Conservation (phyloP, 345 rosid genomes). For the Hypericum perforatum region DNA sequence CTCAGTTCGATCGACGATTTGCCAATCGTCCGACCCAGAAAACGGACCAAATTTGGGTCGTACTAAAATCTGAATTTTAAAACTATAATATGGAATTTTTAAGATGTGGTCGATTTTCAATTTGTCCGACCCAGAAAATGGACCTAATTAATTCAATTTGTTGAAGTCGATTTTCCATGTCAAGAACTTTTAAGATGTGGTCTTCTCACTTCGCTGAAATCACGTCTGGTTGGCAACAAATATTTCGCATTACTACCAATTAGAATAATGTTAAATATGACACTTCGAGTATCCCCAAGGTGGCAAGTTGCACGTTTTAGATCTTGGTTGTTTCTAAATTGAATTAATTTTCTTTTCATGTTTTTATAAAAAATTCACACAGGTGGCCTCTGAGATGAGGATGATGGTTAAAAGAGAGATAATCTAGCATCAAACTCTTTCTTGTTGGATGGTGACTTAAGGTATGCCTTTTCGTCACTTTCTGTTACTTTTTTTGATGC, state of each 20-base stretch:
- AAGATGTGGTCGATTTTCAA: too few species aligned
- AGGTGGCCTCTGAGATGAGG: conserved; percentile 90
- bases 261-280: conserved; percentile 98
- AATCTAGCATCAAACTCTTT: conserved; percentile 78
- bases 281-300: conserved; percentile 90
- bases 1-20: too few species aligned
- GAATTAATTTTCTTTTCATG: background rate
- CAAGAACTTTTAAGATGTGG: background rate
- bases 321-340: background rate
- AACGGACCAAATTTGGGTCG: too few species aligned
- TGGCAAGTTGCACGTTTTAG: conserved; percentile 34
- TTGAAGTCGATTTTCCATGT: background rate
- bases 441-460: conserved; percentile 87
- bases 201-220: conserved; percentile 1
- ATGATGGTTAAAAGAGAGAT: conserved; percentile 75
- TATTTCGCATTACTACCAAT: conserved; percentile 91
- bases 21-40: too few species aligned
- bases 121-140: too few species aligned
- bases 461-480: conserved; percentile 32
- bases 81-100: too few species aligned
- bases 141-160: too few species aligned
- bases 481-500: background rate
- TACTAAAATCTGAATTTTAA: too few species aligned
- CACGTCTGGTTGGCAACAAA: conserved; percentile 48
- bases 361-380: conserved; percentile 12